These are phyloP conservation scores for Agaricus subrufescens DNA, from an alignment of 768 basidiomycete genomes.

Conservation along the genomic window DNA sequence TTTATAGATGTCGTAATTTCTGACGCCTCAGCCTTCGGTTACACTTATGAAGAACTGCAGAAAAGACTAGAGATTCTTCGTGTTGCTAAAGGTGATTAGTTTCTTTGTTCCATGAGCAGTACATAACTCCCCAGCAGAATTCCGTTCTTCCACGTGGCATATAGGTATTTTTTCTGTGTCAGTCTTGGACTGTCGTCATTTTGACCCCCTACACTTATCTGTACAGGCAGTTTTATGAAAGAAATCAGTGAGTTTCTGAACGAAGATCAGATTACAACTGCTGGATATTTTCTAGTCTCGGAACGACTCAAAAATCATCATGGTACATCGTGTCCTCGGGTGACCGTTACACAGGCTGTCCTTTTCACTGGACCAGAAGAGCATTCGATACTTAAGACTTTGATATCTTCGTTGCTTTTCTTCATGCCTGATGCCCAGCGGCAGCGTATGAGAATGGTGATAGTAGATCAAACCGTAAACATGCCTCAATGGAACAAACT, in stretches of 20 bases:
- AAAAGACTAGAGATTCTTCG: neutral
- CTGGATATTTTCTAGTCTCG: neutral
- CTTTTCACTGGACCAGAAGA: neutral
- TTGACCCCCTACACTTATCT: neutral
- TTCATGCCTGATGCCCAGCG: conserved; percentile 1
- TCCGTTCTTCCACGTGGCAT: conserved; percentile 5
- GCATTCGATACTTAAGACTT: neutral
- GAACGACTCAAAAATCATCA: conserved; percentile 5
- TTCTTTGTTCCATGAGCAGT: neutral
- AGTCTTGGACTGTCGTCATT: neutral
- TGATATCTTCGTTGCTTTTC: conserved; percentile 1
- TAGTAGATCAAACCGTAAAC: neutral
- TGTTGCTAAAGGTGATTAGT: neutral
- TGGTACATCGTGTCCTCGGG: neutral
- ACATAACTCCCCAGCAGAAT: neutral
- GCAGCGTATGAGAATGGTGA: neutral
- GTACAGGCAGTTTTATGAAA: conserved; percentile 2
- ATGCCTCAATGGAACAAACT: conserved; percentile 1
- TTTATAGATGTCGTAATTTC: neutral
- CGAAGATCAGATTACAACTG: too few relatives aligned
- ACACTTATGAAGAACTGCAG: neutral
- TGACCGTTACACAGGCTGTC: neutral
- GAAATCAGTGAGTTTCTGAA: neutral
- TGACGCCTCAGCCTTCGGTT: neutral
- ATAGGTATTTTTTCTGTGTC: neutral